Percentiles rank a stretch among this genome's conserved stretches.
Conservation (phyloP, 2,329 filamentous ascomycete genomes). For the Phyllosticta citribraziliensis region DNA sequence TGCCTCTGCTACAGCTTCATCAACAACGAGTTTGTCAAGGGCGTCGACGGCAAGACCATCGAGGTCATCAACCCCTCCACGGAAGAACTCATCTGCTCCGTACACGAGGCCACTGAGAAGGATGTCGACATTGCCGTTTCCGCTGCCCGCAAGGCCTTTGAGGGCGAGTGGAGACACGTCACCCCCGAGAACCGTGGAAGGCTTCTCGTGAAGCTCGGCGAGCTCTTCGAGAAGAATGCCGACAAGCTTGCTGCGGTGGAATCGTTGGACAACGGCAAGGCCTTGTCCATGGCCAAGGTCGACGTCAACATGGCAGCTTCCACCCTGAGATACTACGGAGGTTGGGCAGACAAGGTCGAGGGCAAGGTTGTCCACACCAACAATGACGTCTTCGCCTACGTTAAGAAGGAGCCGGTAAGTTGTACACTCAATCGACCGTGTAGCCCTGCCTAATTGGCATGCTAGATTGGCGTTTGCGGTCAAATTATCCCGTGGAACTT, state of each 20-base stretch:
- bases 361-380: slow-evolving; percentile 78
- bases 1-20: slow-evolving; percentile 55
- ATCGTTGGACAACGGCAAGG: slow-evolving; percentile 82
- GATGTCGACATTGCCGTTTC: slow-evolving; percentile 71
- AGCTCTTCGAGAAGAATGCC: slow-evolving; percentile 67
- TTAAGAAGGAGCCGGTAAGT: slow-evolving; percentile 60
- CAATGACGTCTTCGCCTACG: slow-evolving; percentile 75
- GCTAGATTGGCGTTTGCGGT: slow-evolving; percentile 62
- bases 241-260: slow-evolving; percentile 74
- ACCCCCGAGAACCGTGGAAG: slow-evolving; percentile 63
- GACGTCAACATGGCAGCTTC: slow-evolving; percentile 60
- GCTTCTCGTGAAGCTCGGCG: slow-evolving; percentile 65
- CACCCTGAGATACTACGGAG: slow-evolving; percentile 76
- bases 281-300: slow-evolving; percentile 63
- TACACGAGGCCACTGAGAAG: slow-evolving; percentile 81
- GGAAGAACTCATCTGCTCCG: slow-evolving; percentile 74
- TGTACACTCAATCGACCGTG: not conserved
- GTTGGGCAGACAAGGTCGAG: slow-evolving; percentile 86
- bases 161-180: slow-evolving; percentile 58
- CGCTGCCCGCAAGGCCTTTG: slow-evolving; percentile 78
- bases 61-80: slow-evolving; percentile 83
- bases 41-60: slow-evolving; percentile 79
- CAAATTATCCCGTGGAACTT: slow-evolving; percentile 91
- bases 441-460: slow-evolving; percentile 14
- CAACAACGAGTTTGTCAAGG: slow-evolving; percentile 83